A percentile compares a stretch with the other conserved stretches of the same genome.
Evolutionary conservation across 2,329 filamentous ascomycete genomes (phyloP).

Genomic region (Stemphylium beticola): DNA sequence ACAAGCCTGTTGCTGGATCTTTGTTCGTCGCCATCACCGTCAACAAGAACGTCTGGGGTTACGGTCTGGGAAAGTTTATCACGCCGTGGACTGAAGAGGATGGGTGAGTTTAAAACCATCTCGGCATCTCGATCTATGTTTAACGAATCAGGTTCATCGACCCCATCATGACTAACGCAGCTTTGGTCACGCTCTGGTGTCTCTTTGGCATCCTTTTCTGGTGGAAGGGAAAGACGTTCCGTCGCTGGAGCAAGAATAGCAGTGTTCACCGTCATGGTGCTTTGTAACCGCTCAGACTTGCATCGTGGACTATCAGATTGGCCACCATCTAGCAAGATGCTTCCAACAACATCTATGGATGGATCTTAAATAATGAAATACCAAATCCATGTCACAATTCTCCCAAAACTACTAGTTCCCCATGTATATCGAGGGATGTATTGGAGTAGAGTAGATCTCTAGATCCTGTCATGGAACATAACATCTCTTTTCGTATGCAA

Average conservation of each 20-base stretch:
- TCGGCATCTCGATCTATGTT: background rate
- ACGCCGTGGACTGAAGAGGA: constrained; percentile 58
- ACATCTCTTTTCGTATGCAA: no score
- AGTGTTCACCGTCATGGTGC: constrained; percentile 54
- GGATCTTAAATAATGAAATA: no score
- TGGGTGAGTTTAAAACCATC: constrained; percentile 47
- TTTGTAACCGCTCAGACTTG: constrained; percentile 1
- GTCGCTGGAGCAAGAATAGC: constrained; percentile 62
- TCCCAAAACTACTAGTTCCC: no score
- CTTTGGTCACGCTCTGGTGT: constrained; percentile 61
- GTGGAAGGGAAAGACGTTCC: constrained; percentile 64
- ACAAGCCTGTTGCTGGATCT: constrained; percentile 67
- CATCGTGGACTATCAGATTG: no score
- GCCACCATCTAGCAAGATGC: no score
- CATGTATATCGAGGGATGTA: no score
- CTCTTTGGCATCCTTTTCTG: constrained; percentile 63
- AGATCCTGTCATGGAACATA: no score
- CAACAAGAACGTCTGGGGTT: constrained; percentile 70
- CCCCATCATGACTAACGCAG: constrained; percentile 67
- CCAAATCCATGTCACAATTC: no score
- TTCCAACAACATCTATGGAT: no score
- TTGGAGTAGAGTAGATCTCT: no score
- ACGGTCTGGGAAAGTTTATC: constrained; percentile 64
- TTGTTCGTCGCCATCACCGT: constrained; percentile 68
- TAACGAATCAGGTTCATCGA: constrained; percentile 50